Conservation (phyloP, 441 rosid genomes). For the Euphorbia corollata region DNA sequence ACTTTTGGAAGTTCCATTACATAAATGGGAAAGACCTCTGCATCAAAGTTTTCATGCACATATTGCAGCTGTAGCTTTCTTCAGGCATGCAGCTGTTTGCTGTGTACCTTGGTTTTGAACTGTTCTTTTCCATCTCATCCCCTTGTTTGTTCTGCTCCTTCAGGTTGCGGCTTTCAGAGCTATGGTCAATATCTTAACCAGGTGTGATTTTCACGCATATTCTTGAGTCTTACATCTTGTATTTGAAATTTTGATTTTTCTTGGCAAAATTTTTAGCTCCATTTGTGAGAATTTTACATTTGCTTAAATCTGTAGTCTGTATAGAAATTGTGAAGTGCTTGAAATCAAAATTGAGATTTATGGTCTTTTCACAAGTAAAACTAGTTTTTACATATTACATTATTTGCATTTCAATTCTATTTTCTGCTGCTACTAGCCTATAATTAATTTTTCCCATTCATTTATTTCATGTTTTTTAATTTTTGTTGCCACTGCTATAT, state of each 20-base stretch:
- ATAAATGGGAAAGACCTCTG: background rate
- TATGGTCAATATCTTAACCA: slow-evolving; percentile 93
- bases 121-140: slow-evolving; percentile 9
- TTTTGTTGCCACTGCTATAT: background rate
- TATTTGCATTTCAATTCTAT: background rate
- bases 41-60: slow-evolving; percentile 1
- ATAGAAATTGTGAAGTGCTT: slow-evolving; percentile 5
- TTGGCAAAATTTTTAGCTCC: background rate
- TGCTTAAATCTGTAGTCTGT: background rate
- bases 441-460: background rate
- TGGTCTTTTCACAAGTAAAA: background rate
- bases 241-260: background rate
- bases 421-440: background rate
- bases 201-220: slow-evolving; percentile 42
- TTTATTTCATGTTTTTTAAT: background rate
- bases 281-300: background rate
- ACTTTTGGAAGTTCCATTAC: background rate
- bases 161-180: slow-evolving; percentile 99
- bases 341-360: background rate
- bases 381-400: background rate
- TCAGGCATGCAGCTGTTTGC: slow-evolving; percentile 6
- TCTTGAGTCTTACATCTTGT: background rate
- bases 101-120: slow-evolving; percentile 3
- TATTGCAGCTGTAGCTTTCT: slow-evolving; percentile 11
- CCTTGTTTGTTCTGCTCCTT: slow-evolving; percentile 12